Base-by-base conservation (phyloP, 1,284 basidiomycete genomes). In the Ustilago tritici region DNA sequence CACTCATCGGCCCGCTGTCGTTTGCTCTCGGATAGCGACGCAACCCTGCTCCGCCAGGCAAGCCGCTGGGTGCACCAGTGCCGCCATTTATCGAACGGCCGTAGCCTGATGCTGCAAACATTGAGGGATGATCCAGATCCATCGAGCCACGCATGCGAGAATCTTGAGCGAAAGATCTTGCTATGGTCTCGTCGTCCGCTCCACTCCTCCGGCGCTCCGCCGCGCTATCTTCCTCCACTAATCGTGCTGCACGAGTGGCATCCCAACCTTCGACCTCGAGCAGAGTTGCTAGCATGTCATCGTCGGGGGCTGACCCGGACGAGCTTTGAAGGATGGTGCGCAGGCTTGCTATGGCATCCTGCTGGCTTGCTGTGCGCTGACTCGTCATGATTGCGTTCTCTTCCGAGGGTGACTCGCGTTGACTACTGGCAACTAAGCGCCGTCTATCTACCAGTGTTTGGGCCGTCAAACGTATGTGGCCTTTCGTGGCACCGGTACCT, bases 251-350 rank as follows among this genome's bases (percentile, higher is more conserved):
- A 17, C 78, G 65, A 6, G 49, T 38, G 40, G 77, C 74, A 40
- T 77, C 64, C 78, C 78, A 79, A 10, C 62, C 65, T 56, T 79
- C 78, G 10, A 79, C 70, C 34, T 76, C 78, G n/a, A 79, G 69
- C 59, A 78, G 41, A 3, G 70, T 74, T 23, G 68, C 64, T 32
- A 78, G 71, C 11, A 74, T 56, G 0, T 70, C 67, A 14, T 78
- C 65, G 46, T 74, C 76, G 10, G 70, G 70, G 1, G 61, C 54
- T 5, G 61, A 56, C 34, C 59, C 34, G 2, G 61, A 52, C 2
- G 65, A 65, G 19, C 64, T 59, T n/a, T 65, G 61, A 8, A 78
- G 65, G 1, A 79, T 19, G 3, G 68, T 58, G 19, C 74, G 70
- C 53, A 77, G 43, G 35, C 62, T 69, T 34, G 73, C 64, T 15